Conservation (phyloP, 106 monocot species). For the Dendrobium huoshanense region DNA sequence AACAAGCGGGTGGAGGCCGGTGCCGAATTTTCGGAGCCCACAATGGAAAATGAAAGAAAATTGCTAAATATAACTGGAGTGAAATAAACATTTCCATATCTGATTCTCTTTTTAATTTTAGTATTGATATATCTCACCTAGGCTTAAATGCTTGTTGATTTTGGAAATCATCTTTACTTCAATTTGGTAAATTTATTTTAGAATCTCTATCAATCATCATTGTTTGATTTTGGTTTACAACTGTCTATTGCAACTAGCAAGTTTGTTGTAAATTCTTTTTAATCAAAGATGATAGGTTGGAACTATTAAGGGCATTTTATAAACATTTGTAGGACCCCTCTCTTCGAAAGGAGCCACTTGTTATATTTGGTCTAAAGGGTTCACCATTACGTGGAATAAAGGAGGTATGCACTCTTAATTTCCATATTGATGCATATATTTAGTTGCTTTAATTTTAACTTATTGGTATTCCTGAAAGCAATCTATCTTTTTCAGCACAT, state of each 20-base stretch:
- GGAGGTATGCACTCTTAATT: conserved; percentile 20
- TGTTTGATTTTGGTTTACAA: neutral
- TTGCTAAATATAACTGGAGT: neutral
- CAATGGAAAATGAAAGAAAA: neutral
- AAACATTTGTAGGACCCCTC: conserved; percentile 27
- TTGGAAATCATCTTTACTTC: neutral
- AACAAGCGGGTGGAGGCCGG: no score
- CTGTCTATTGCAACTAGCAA: neutral
- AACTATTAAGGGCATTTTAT: neutral
- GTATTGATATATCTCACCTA: neutral
- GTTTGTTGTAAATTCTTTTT: neutral
- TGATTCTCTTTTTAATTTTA: neutral
- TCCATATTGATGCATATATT: neutral
- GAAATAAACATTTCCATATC: neutral
- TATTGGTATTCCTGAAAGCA: neutral
- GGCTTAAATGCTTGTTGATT: neutral
- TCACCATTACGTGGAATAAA: conserved; percentile 46
- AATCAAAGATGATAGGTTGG: neutral
- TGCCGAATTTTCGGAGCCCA: no score
- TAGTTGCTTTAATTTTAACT: neutral
- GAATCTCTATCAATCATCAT: neutral
- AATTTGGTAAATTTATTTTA: neutral
- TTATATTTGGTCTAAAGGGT: conserved; percentile 42
- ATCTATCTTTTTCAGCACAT: neutral
- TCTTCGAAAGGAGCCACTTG: conserved; percentile 31